Evolutionary conservation across 257 asterid genomes (phyloP).

Genomic region (Dorcoceras hygrometricum): DNA sequence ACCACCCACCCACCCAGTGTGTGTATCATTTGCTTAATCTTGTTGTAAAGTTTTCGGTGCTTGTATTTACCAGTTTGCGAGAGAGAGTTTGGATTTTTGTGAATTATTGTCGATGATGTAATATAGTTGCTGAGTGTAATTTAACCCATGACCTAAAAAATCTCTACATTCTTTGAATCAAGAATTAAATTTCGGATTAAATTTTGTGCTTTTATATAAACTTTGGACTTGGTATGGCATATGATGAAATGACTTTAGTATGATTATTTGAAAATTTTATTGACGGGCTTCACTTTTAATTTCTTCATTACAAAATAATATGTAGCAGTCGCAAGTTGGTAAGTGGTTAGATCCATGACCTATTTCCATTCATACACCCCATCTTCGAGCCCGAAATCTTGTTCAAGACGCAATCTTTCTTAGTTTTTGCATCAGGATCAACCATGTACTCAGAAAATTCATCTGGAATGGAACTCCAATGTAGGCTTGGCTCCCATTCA

Average conservation of each 20-base stretch:
- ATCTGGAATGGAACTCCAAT: constrained; percentile 56
- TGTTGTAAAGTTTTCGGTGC: constrained; percentile 34
- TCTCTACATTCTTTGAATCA: constrained; percentile 1
- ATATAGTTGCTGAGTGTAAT: constrained; percentile 21
- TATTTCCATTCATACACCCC: neutral
- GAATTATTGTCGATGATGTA: constrained; percentile 33
- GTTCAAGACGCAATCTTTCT: neutral
- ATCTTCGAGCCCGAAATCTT: neutral
- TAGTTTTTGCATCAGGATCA: neutral
- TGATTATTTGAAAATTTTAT: neutral
- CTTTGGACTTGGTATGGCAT: no score
- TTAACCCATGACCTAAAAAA: constrained; percentile 13
- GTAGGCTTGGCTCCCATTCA: constrained; percentile 73
- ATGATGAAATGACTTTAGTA: neutral
- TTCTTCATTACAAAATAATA: neutral
- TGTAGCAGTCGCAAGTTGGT: neutral
- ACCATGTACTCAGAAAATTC: constrained; percentile 45
- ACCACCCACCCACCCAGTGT: constrained; percentile 34
- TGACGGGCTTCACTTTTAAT: neutral
- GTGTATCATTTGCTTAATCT: constrained; percentile 48
- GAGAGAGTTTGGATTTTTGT: constrained; percentile 20
- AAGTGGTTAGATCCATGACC: neutral
- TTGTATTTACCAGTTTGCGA: constrained; percentile 33
- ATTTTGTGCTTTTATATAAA: neutral
- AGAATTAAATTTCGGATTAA: neutral